Base-by-base conservation (phyloP, 2,329 filamentous ascomycete genomes). In the Corinectria fuckeliana region DNA sequence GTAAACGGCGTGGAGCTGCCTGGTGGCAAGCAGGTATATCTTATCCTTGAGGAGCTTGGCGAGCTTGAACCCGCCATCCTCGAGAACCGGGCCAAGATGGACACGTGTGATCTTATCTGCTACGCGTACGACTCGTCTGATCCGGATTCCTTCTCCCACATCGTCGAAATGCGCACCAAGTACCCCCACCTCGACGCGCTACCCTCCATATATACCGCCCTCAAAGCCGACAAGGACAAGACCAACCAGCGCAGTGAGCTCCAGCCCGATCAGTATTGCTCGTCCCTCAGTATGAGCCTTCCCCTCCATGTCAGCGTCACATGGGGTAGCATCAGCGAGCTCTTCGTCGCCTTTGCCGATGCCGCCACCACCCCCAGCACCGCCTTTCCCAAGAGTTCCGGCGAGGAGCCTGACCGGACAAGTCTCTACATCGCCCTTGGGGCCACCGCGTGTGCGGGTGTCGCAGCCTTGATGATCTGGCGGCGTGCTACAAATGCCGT, bases 71-170 rank as follows among this genome's bases (percentile, higher is more conserved):
- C 92, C 0, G 95, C 95, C 11, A 93, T 98, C 54, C 81, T 99
- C 3, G 95, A 98, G 56, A 99, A 99, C 72, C 88, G 89, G 71
- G 86, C 88, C 42, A 97, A 96, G 76, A 83, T 99, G 13, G 92
- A 97, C 70, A 89, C 93, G 5, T 98, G 94, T 76, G 95, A 99
- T 75, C 84, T 99, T 21, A 85, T 99, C 44, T 96, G 94, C 77
- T 98, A 96, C 77, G 89, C 92, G 1, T 99, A 98, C 77, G 95
- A 99, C 78, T 98, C 94, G 2, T 96, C 93, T 1, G 93, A 99
- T 62, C 94, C 95, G 0, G 93, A 98, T 75, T 97, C 92, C 4
- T 99, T 99, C 75, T 88, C 91, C 1, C 93, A 98, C 72, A 92
- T 99, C 52, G 91, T 94, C 34, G 85, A 91, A 16, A 81, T 97